Evolutionary conservation across 2,329 filamentous ascomycete genomes (phyloP).

Genomic region (Dichotomopilus funicola): DNA sequence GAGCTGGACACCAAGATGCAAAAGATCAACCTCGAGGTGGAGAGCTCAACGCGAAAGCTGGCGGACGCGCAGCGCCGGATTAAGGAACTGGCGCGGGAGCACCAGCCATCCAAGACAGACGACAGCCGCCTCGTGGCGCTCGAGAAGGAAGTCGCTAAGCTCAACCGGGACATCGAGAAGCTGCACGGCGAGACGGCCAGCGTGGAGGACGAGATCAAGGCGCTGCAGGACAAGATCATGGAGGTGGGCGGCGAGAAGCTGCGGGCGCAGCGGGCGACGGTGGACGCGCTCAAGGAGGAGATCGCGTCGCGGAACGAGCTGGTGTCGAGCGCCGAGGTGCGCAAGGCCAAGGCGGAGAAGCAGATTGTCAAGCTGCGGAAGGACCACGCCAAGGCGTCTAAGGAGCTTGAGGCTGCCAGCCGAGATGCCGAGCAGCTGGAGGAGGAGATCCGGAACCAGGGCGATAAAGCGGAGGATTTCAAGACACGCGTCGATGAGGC

Average conservation of each 20-base stretch:
- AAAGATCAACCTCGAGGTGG: slow-evolving; percentile 81
- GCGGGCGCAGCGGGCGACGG: slow-evolving; percentile 80
- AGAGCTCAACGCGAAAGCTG: slow-evolving; percentile 78
- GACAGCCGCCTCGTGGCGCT: slow-evolving; percentile 65
- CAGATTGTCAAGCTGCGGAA: slow-evolving; percentile 81
- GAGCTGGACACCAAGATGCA: slow-evolving; percentile 84
- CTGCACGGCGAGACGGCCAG: slow-evolving; percentile 80
- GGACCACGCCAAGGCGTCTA: slow-evolving; percentile 68
- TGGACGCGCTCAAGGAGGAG: slow-evolving; percentile 82
- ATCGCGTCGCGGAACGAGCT: slow-evolving; percentile 75
- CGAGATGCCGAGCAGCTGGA: slow-evolving; percentile 73
- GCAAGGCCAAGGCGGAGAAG: slow-evolving; percentile 90
- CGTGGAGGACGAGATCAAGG: slow-evolving; percentile 88
- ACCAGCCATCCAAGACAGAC: slow-evolving; percentile 74
- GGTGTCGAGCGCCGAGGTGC: slow-evolving; percentile 78
- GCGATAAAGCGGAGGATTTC: slow-evolving; percentile 65
- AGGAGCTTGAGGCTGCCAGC: slow-evolving; percentile 67
- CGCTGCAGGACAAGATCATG: slow-evolving; percentile 95
- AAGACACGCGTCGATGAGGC: slow-evolving; percentile 72
- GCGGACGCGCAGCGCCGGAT: slow-evolving; percentile 77
- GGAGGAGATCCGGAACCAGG: slow-evolving; percentile 70
- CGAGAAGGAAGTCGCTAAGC: slow-evolving; percentile 68
- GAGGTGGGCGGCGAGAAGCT: slow-evolving; percentile 92
- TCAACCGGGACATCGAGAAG: slow-evolving; percentile 72
- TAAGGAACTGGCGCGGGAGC: slow-evolving; percentile 74